Conservation (phyloP, 2,329 filamentous ascomycete genomes). For the Sordariomycetes sp. region DNA sequence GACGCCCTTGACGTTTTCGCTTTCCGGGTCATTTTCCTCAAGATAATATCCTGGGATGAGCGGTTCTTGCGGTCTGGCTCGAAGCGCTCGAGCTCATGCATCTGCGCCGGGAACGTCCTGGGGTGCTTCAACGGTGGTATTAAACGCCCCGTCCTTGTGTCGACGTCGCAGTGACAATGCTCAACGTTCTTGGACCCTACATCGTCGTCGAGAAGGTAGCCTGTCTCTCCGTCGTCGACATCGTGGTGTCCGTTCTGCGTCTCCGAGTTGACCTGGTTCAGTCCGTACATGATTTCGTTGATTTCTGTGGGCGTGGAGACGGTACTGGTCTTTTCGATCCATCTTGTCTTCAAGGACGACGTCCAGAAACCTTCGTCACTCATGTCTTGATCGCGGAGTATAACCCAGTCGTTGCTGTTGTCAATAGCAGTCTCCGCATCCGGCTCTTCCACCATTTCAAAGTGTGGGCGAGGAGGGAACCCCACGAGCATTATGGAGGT, state of each 20-base stretch:
- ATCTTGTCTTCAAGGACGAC: neutral
- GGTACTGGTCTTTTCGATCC: neutral
- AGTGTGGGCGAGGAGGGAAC: neutral
- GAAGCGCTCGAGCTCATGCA: conserved; percentile 5
- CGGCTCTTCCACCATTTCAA: neutral
- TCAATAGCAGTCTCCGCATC: neutral
- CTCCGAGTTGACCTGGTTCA: neutral
- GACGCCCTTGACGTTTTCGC: neutral
- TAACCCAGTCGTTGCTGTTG: conserved; percentile 3
- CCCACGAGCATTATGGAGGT: neutral
- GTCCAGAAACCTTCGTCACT: neutral
- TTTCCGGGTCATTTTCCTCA: neutral
- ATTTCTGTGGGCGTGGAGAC: neutral
- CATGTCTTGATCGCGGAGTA: neutral
- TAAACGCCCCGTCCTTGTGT: conserved; percentile 21
- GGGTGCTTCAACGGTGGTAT: conserved; percentile 18
- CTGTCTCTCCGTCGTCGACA: neutral
- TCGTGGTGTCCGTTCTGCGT: neutral
- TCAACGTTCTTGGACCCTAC: neutral
- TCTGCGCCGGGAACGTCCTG: conserved; percentile 11
- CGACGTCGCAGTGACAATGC: conserved; percentile 17
- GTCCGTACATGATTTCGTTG: neutral
- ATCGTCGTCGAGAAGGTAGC: neutral
- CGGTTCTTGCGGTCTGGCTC: conserved; percentile 9
- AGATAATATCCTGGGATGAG: conserved; percentile 7